Base-by-base conservation (phyloP, 2,329 filamentous ascomycete genomes). In the Calonectria henricotiae region DNA sequence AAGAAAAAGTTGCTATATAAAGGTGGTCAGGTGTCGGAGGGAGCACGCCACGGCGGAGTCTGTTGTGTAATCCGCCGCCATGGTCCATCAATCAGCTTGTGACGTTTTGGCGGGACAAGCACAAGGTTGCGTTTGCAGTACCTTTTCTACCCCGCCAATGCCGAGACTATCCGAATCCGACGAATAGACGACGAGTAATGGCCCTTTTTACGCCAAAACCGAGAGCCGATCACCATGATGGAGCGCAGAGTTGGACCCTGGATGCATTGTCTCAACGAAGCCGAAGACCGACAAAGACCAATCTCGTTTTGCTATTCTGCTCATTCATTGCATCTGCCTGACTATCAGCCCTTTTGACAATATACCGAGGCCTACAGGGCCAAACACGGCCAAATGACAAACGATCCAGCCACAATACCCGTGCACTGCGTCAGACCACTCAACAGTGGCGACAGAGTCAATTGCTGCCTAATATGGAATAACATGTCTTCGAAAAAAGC, bases 131-230 rank as follows among this genome's bases (percentile, higher is more conserved):
- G 60, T 41, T 51, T 60, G 27, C 27, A 49, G 67, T 69, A 67
- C 68, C 63, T 73, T 23, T 39, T 58, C 70, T 75, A 74, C 77
- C 76, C 76, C 77, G 75, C 77, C 76, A 79, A 78, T 75, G 75
- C 77, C 77, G 77, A 77, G 75, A 64, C 70, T 79, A 79, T 76
- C 73, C 74, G 73, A 47, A 62, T 30, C 41, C 46, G 62, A 61
- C 55, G 43, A 61, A 61, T 41, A 20, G 55, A 23, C 37, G 37
- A 9, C 51, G 32, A 23, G 51, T 20, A 58, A 58, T 8, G 39
- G 25, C 20, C 39, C 20, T 61, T 44, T 60, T 55, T 32, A 20
- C 55, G 30, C 39, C 55, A 43, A 61, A 61, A 61, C 55, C 55
- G 55, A 61, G 39, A 61, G 12, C 55, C 55, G 55, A 61, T 32